Evolutionary conservation across 2,329 filamentous ascomycete genomes (phyloP).

Genomic region (Plenodomus biglobosus): DNA sequence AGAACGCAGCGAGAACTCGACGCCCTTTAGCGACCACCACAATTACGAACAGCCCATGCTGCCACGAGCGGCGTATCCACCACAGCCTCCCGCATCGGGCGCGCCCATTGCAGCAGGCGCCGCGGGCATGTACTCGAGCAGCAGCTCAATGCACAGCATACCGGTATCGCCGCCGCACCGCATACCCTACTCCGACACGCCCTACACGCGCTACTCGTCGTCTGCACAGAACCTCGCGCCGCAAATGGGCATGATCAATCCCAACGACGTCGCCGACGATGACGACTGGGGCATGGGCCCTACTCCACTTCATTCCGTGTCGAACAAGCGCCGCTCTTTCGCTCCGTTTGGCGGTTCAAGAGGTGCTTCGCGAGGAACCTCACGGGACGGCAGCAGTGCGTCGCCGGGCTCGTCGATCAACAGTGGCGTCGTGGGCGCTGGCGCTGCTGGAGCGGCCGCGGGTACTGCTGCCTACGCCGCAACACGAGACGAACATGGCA

Average conservation of each 20-base stretch:
- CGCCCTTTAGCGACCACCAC: constrained; percentile 30
- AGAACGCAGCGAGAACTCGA: constrained; percentile 23
- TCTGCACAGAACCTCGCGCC: constrained; percentile 36
- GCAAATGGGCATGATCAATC: constrained; percentile 62
- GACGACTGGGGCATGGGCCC: constrained; percentile 76
- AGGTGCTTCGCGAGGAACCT: constrained; percentile 45
- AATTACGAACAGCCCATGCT: constrained; percentile 24
- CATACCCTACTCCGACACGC: constrained; percentile 61
- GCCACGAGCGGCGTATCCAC: constrained; percentile 27
- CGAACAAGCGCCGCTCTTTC: constrained; percentile 60
- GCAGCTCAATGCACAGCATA: constrained; percentile 54
- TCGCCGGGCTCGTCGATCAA: constrained; percentile 47
- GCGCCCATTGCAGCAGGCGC: constrained; percentile 38
- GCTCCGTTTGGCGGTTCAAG: constrained; percentile 53
- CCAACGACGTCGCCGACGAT: constrained; percentile 80
- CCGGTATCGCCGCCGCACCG: constrained; percentile 35
- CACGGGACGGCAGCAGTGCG: constrained; percentile 37
- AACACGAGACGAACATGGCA: constrained; percentile 44
- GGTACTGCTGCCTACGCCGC: constrained; percentile 29
- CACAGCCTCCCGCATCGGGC: constrained; percentile 22
- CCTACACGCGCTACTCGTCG: constrained; percentile 63
- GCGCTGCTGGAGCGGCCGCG: constrained; percentile 42
- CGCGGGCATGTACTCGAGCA: constrained; percentile 39
- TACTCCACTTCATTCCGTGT: constrained; percentile 43
- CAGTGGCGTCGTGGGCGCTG: constrained; percentile 46